Percentiles rank a stretch among this genome's conserved stretches.
Conservation (phyloP, 2,329 filamentous ascomycete species). For the Akanthomyces muscarius region DNA sequence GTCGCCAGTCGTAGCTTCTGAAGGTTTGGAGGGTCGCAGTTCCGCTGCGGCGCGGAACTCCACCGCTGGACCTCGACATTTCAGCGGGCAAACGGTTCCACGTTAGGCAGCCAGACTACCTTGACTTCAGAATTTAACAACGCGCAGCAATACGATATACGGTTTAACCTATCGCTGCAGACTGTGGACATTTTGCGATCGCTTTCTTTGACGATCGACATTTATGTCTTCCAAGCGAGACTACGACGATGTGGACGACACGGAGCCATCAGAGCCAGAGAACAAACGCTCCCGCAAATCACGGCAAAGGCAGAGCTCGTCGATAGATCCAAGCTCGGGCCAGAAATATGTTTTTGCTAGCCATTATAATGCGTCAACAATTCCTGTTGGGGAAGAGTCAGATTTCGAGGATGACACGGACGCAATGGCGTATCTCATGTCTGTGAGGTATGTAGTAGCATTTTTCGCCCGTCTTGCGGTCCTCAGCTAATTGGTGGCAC, state of each 20-base stretch:
- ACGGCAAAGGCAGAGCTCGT: conserved; percentile 40
- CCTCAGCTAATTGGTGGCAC: background rate
- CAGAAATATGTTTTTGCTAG: conserved; percentile 69
- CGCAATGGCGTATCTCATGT: conserved; percentile 65
- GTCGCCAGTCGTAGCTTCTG: too few species aligned
- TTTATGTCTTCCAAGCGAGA: conserved; percentile 36
- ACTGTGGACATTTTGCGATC: background rate
- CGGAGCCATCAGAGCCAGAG: conserved; percentile 26
- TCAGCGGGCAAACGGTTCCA: background rate
- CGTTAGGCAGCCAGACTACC: conserved; percentile 5
- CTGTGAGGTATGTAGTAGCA: conserved; percentile 58
- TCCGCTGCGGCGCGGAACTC: background rate
- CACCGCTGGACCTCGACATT: conserved; percentile 5
- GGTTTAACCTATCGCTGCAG: background rate
- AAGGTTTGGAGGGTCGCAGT: too few species aligned
- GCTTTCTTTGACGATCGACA: background rate
- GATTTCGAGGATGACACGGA: conserved; percentile 66
- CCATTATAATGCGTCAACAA: conserved; percentile 46
- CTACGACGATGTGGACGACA: conserved; percentile 28
- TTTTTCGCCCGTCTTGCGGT: background rate
- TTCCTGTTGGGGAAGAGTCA: conserved; percentile 51
- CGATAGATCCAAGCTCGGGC: conserved; percentile 62
- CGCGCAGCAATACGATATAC: background rate
- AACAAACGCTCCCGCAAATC: conserved; percentile 26
- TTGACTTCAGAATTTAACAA: background rate